Evolutionary conservation across 768 basidiomycete species (phyloP).

Genomic region (Amanita molliuscula): DNA sequence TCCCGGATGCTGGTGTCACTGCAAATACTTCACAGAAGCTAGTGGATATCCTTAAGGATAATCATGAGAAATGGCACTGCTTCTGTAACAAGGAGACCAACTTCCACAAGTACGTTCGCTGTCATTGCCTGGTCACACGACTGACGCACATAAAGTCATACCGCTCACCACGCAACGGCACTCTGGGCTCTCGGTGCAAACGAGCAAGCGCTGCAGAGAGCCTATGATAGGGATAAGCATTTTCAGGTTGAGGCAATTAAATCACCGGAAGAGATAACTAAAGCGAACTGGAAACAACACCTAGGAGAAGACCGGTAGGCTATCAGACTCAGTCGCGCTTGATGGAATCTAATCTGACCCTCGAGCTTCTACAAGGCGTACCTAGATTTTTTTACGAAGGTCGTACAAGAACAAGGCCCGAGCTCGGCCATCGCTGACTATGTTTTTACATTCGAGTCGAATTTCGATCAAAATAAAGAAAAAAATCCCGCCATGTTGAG

Average conservation of each 20-base stretch:
- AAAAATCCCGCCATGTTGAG: conserved; percentile 25
- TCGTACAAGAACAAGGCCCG: conserved; percentile 28
- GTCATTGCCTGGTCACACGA: too few species aligned
- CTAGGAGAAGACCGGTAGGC: conserved; percentile 45
- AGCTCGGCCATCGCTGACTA: conserved; percentile 39
- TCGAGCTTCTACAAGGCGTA: conserved; percentile 49
- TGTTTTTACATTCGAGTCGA: conserved; percentile 38
- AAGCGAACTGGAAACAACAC: conserved; percentile 40
- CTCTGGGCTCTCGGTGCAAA: conserved; percentile 20
- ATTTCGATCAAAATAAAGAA: conserved; percentile 22
- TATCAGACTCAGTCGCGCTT: background rate
- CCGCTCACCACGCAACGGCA: conserved; percentile 16
- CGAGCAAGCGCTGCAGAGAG: conserved; percentile 23
- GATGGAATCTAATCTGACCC: background rate
- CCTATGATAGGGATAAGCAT: conserved; percentile 22
- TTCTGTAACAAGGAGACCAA: conserved; percentile 31
- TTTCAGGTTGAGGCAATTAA: conserved; percentile 26
- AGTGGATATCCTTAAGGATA: conserved; percentile 30
- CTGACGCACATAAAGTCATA: conserved; percentile 13
- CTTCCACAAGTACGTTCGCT: conserved; percentile 38
- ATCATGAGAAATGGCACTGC: conserved; percentile 35
- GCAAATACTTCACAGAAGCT: conserved; percentile 18
- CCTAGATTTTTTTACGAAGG: conserved; percentile 34
- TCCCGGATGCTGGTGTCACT: conserved; percentile 16
- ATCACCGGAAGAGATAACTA: conserved; percentile 35